Conservation (phyloP, 352 stramenopile species). For the Phytophthora chlamydospora region DNA sequence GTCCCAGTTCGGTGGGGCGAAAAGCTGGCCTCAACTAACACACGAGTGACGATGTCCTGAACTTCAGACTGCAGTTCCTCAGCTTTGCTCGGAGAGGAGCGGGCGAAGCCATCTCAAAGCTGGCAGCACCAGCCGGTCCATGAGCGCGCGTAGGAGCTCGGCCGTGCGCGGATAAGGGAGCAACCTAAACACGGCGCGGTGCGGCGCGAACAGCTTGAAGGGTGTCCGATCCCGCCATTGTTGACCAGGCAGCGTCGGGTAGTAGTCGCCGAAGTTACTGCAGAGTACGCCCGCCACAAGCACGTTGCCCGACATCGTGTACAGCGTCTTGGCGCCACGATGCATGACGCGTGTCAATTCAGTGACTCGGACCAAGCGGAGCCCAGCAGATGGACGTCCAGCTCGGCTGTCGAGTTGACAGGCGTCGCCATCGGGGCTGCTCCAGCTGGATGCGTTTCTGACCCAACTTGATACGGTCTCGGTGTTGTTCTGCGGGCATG, state of each 20-base stretch:
- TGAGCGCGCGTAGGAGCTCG: constrained; percentile 46
- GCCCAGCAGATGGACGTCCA: not conserved
- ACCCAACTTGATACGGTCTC: constrained; percentile 25
- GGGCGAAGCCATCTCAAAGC: constrained; percentile 35
- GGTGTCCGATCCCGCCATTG: constrained; percentile 44
- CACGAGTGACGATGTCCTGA: constrained; percentile 1
- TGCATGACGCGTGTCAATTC: constrained; percentile 32
- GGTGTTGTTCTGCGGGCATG: constrained; percentile 20
- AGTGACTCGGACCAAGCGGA: constrained; percentile 31
- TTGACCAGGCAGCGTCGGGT: constrained; percentile 42
- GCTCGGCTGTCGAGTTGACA: constrained; percentile 3
- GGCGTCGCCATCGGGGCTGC: constrained; percentile 4
- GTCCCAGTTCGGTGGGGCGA: constrained; percentile 24
- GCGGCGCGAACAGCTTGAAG: constrained; percentile 55
- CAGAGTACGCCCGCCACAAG: constrained; percentile 74
- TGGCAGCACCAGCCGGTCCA: constrained; percentile 56
- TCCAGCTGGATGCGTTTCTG: constrained; percentile 26
- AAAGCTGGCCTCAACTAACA: constrained; percentile 4
- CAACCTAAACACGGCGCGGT: constrained; percentile 57
- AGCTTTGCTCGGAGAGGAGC: constrained; percentile 28
- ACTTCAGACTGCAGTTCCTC: constrained; percentile 2
- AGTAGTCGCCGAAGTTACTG: constrained; percentile 82
- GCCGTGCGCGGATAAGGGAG: constrained; percentile 54
- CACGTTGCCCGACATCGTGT: constrained; percentile 70
- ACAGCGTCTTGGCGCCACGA: constrained; percentile 56